These are phyloP conservation scores for Pythium periplocum DNA, from an alignment of 352 stramenopile genomes.

Conservation along the genomic window DNA sequence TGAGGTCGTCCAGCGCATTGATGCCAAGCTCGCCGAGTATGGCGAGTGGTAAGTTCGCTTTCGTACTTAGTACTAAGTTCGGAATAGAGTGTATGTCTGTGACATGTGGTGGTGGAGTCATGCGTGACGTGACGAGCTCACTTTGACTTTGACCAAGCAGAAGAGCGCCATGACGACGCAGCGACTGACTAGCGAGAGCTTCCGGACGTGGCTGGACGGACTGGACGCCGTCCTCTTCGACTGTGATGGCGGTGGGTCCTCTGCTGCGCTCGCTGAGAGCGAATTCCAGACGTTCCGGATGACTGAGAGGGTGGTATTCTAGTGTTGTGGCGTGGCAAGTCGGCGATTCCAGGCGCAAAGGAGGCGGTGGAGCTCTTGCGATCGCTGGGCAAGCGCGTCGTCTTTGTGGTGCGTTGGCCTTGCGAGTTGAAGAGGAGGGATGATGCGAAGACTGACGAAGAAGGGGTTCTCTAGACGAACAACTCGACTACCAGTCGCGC, in stretches of 20 bases:
- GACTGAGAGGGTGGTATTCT: not conserved
- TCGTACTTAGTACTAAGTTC: too few relatives aligned
- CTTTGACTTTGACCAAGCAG: too few relatives aligned
- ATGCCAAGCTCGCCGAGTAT: constrained; percentile 56
- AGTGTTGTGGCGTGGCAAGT: constrained; percentile 65
- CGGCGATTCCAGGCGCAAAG: constrained; percentile 46
- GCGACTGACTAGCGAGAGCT: constrained; percentile 1
- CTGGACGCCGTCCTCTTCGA: constrained; percentile 77
- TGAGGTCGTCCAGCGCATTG: constrained; percentile 62
- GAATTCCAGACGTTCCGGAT: too few relatives aligned
- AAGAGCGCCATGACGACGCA: not conserved
- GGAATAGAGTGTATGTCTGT: too few relatives aligned
- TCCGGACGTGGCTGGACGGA: constrained; percentile 38
- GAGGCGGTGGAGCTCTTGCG: constrained; percentile 51
- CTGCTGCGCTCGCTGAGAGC: too few relatives aligned
- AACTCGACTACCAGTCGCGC: constrained; percentile 72
- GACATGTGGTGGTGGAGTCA: too few relatives aligned
- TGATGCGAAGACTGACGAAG: too few relatives aligned
- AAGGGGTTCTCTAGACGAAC: constrained; percentile 39
- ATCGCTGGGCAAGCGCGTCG: constrained; percentile 61
- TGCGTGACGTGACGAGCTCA: too few relatives aligned
- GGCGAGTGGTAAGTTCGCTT: constrained; percentile 31
- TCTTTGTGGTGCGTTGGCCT: constrained; percentile 52
- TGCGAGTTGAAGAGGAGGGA: too few relatives aligned
- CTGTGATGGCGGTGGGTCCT: constrained; percentile 18